These are phyloP conservation scores for Acanthamoeba sp. DNA, from an alignment of 208 protist genomes.

Conservation along the genomic window DNA sequence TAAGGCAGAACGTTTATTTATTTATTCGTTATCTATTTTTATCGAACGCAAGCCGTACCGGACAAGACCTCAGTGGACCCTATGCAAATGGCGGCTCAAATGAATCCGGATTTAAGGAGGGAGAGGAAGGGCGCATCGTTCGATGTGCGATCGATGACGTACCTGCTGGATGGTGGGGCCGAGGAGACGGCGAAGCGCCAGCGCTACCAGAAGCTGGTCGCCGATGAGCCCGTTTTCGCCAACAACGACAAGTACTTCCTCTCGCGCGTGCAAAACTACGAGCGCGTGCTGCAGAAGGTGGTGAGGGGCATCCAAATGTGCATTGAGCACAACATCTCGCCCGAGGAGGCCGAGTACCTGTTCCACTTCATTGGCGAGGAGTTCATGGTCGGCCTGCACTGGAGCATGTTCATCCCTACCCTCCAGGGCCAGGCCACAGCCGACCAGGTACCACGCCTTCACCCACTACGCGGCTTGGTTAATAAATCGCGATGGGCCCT, in stretches of 20 bases:
- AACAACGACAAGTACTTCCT: slow-evolving; percentile 61
- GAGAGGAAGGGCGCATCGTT: slow-evolving; percentile 41
- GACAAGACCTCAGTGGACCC: too few species aligned
- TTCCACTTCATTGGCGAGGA: neutral
- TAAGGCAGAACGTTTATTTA: too few species aligned
- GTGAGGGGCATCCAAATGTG: neutral
- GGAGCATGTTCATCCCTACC: slow-evolving; percentile 57
- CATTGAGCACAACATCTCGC: slow-evolving; percentile 25
- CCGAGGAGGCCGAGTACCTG: neutral
- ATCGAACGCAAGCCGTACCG: too few species aligned
- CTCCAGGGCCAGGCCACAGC: slow-evolving; percentile 30
- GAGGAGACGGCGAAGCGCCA: neutral
- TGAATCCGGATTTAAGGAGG: neutral
- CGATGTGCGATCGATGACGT: neutral
- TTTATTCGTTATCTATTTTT: too few species aligned
- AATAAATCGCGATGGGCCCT: too few species aligned
- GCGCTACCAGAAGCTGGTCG: neutral
- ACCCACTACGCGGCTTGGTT: neutral
- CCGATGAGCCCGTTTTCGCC: neutral
- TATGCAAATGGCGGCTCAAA: neutral
- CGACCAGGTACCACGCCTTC: neutral
- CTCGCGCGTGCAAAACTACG: slow-evolving; percentile 3
- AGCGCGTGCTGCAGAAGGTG: slow-evolving; percentile 29
- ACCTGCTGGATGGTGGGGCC: slow-evolving; percentile 29
- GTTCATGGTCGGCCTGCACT: slow-evolving; percentile 3